Evolutionary conservation across 192 early-diverging fungal genomes (phyloP), one percentile per base, ranked within the genome.

Genomic region (Coemansia umbellata): DNA sequence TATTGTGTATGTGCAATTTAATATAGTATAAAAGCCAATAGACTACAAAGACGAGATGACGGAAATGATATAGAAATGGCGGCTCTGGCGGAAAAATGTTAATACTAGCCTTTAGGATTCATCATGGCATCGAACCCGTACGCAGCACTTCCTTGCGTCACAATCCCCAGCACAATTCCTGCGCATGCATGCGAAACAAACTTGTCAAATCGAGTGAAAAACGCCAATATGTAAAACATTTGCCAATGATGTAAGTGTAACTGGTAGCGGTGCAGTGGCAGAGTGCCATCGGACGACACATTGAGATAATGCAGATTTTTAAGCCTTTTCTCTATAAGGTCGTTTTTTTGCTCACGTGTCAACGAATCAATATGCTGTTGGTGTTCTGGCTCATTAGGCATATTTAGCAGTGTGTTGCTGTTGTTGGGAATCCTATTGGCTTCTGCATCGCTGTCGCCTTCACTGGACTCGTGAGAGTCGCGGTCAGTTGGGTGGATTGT

Each of bases 171-270:
- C 2, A 80, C 77, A 27, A 91, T 69, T 3, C 89, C 89, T 6
- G 81, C 85, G 47, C 79, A 86, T 4, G 84, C 72, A 41, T 78
- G 72, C 15, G 89, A 91, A 10, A 85, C 78, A 48, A 79, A 80
- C 60, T 84, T 53, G 54, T 82, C 74, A 52, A 90, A 91, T 18
- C 89, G 69, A 2, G 88, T 90, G 52, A 90, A 91, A 48, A 88
- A 91, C 2, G 87, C 86, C 13, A 91, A 64, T 8, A 73, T 78
- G 67, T 90, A 91, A 55, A 91, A 91, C 26, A 91, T 81, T 54
- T 88, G 85, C 89, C 89, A 91, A 53, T 91, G 89, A 59, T 91
- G 89, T 37, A 86, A 55, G 58, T 91, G 88, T 33, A 88, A 58
- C n/a, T 31, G 18, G 39, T 47, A 72, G 15, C 51, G 35, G 26